Base-by-base conservation (phyloP, 2,329 filamentous ascomycete genomes). In the Hypoxylon sp. region DNA sequence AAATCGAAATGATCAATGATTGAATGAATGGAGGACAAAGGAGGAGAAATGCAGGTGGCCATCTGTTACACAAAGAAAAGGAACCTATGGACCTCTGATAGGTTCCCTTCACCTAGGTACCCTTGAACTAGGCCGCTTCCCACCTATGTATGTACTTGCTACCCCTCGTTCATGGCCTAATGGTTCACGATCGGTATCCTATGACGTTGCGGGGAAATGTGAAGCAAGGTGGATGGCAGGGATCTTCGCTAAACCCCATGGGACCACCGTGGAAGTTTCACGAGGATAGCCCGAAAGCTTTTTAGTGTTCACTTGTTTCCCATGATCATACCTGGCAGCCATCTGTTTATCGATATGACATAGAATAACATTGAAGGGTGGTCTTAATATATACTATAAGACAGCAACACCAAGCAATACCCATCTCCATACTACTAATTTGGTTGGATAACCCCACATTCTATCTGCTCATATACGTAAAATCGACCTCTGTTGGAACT, bases 111-210 rank as follows among this genome's bases (percentile, higher is more conserved):
- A 41, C 19, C 13, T 43, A 50, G 32, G 10, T 41, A 67, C 45
- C 43, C 25, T 50, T 49, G 13, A 45, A n/a, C 43, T 59, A 55
- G 38, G 36, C 45, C 41, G 23, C 17, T 41, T 45, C 50, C 48
- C 45, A 65, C 50, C 36, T 55, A 5, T 25, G 5, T 25, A 5
- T 25, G 5, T 25, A 52, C 48, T 50, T 17, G 10, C 38, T 65
- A 67, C 64, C 67, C 67, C 67, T 70, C 65, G 68, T 63, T 55
- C 50, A 32, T 67, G 57, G 45, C 48, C 68, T 51, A 55, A 65
- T 63, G 68, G 60, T 70, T 70, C 61, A 65, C 55, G 56, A 70
- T 48, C 49, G 23, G 38, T 28, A 60, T 62, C 57, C 60, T 61
- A 65, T 70, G 65, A 70, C 53, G 61, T 53, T 58, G 68, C 62